Conservation (phyloP, 768 basidiomycete genomes). For the Saitozyma podzolica region DNA sequence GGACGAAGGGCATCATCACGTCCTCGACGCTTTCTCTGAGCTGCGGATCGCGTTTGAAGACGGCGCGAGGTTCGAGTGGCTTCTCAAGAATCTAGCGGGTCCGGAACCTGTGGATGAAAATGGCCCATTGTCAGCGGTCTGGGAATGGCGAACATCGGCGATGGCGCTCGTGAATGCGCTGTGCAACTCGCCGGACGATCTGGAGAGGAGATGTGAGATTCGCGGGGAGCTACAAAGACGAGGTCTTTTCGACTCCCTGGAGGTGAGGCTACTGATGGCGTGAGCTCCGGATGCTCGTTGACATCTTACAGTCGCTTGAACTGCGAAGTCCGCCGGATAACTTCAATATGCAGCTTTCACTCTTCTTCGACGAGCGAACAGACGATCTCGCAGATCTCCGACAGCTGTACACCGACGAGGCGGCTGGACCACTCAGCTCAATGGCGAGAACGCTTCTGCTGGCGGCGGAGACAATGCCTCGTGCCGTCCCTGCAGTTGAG, state of each 20-base stretch:
- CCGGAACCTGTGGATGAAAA: slow-evolving; percentile 3
- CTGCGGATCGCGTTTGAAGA: slow-evolving; percentile 71
- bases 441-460: neutral
- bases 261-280: slow-evolving; percentile 60
- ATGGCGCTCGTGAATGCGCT: slow-evolving; percentile 80
- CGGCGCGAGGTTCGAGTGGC: slow-evolving; percentile 73
- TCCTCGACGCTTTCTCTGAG: slow-evolving; percentile 77
- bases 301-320: slow-evolving; percentile 62
- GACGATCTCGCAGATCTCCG: slow-evolving; percentile 85
- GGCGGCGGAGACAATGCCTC: too few relatives aligned
- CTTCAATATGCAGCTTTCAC: slow-evolving; percentile 73
- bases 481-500: too few relatives aligned
- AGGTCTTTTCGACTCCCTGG: slow-evolving; percentile 78
- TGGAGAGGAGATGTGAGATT: slow-evolving; percentile 76
- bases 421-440: slow-evolving; percentile 12
- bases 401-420: slow-evolving; percentile 55
- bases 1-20: slow-evolving; percentile 69
- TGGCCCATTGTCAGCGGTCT: slow-evolving; percentile 56
- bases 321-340: slow-evolving; percentile 74
- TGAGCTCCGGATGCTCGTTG: neutral
- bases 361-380: slow-evolving; percentile 83
- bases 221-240: slow-evolving; percentile 79
- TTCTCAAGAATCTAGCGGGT: slow-evolving; percentile 62
- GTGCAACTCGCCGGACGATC: slow-evolving; percentile 68
- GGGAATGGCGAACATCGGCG: slow-evolving; percentile 76